phyloP scores from a whole-genome alignment of 768 basidiomycete genomes.

The Trametes cinnabarina region DNA sequence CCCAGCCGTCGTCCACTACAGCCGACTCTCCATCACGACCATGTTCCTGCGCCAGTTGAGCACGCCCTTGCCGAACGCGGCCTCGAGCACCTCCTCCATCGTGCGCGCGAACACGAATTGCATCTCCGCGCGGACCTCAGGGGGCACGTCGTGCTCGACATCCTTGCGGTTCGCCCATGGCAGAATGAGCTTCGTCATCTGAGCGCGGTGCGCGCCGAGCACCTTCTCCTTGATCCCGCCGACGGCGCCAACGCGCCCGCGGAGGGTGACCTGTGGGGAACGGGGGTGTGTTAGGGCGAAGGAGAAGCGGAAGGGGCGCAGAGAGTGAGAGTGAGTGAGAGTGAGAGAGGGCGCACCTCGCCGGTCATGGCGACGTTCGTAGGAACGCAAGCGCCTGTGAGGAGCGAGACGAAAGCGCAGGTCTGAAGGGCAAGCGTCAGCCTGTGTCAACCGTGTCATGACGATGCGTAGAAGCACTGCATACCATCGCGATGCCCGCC shows the following conservation, averaged over 20 bases:
- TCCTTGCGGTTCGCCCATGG: constrained; percentile 86
- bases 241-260: constrained; percentile 78
- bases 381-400: constrained; percentile 74
- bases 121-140: constrained; percentile 70
- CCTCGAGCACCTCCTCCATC: constrained; percentile 77
- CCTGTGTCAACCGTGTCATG: too few relatives aligned
- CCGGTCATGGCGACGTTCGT: constrained; percentile 85
- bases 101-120: constrained; percentile 80
- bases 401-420: constrained; percentile 82
- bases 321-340: background rate
- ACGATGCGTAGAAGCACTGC: constrained; percentile 10
- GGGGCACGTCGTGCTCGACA: constrained; percentile 80
- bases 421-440: constrained; percentile 39
- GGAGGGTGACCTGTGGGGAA: constrained; percentile 63
- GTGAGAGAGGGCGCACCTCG: constrained; percentile 50
- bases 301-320: background rate
- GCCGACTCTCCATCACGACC: constrained; percentile 51
- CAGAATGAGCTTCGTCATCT: constrained; percentile 78
- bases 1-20: constrained; percentile 30
- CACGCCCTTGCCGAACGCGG: constrained; percentile 72
- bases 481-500: constrained; percentile 85
- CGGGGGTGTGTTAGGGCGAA: background rate
- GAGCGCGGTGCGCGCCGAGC: constrained; percentile 85
- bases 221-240: constrained; percentile 93
- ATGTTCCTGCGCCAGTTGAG: constrained; percentile 62